Conservation (phyloP, 2,329 filamentous ascomycete species). For the Didymella glomerata region DNA sequence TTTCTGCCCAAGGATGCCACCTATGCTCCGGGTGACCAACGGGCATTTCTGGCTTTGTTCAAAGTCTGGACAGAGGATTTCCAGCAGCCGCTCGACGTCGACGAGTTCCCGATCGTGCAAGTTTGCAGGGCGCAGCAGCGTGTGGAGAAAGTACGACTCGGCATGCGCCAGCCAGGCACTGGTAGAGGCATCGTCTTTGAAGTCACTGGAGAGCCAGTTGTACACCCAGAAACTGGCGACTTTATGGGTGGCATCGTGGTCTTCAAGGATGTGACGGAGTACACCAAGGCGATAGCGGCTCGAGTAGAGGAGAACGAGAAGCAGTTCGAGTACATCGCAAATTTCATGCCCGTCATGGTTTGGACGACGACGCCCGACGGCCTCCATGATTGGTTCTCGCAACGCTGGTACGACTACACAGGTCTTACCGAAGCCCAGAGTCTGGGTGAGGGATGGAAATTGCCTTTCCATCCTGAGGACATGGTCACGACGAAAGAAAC, state of each 20-base stretch:
- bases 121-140: conserved; percentile 69
- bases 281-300: conserved; percentile 72
- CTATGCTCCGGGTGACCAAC: conserved; percentile 48
- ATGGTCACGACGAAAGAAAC: conserved; percentile 61
- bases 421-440: conserved; percentile 69
- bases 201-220: conserved; percentile 71
- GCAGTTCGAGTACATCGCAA: conserved; percentile 78
- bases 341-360: conserved; percentile 66
- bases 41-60: conserved; percentile 67
- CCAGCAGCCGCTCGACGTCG: conserved; percentile 61
- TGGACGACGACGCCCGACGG: conserved; percentile 77
- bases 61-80: conserved; percentile 73
- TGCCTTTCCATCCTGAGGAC: conserved; percentile 76
- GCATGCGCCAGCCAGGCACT: conserved; percentile 63
- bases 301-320: conserved; percentile 76
- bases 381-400: conserved; percentile 75
- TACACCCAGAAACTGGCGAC: conserved; percentile 72
- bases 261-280: conserved; percentile 75
- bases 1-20: conserved; percentile 52
- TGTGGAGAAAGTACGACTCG: conserved; percentile 68
- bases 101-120: conserved; percentile 73
- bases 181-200: conserved; percentile 69
- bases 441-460: conserved; percentile 68
- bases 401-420: conserved; percentile 82
- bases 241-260: conserved; percentile 77